These are phyloP conservation scores for Pleurotus salmoneostramineus DNA, from an alignment of 768 basidiomycete genomes.

Conservation along the genomic window DNA sequence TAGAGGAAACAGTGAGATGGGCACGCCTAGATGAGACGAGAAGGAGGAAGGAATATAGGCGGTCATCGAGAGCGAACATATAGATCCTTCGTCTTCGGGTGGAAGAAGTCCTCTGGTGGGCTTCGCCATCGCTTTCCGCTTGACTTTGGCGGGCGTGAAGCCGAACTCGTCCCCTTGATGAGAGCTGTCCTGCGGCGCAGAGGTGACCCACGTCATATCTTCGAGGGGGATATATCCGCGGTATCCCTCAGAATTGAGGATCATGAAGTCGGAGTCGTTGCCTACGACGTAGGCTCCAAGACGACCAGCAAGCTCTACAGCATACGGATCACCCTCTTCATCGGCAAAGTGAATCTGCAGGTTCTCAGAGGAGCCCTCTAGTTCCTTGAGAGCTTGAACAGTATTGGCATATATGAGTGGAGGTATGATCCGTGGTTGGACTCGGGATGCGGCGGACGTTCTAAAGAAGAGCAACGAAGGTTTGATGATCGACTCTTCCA, in stretches of 20 bases:
- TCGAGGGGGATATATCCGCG: conserved; percentile 73
- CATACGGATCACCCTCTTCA: conserved; percentile 79
- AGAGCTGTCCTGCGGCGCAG: conserved; percentile 19
- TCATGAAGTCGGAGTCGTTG: conserved; percentile 80
- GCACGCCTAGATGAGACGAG: conserved; percentile 63
- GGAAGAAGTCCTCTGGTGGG: conserved; percentile 47
- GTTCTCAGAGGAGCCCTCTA: conserved; percentile 27
- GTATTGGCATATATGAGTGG: conserved; percentile 60
- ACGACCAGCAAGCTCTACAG: conserved; percentile 78
- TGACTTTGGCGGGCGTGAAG: conserved; percentile 58
- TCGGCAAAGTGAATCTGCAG: conserved; percentile 71
- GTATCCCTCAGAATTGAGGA: conserved; percentile 74
- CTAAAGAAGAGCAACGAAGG: conserved; percentile 75
- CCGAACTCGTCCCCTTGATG: conserved; percentile 35
- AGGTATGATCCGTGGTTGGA: conserved; percentile 63
- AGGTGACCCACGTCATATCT: conserved; percentile 65
- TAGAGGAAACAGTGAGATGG: conserved; percentile 69
- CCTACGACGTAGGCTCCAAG: conserved; percentile 73
- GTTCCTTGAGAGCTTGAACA: conserved; percentile 44
- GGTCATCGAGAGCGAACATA: conserved; percentile 48
- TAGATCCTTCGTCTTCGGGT: conserved; percentile 34
- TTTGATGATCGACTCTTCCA: conserved; percentile 54
- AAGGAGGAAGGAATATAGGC: conserved; percentile 60
- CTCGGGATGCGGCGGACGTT: conserved; percentile 63
- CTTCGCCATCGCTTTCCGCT: conserved; percentile 31